These are phyloP conservation scores for Trichophyton rubrum DNA, from an alignment of 2,329 filamentous ascomycete species.

Conservation along the genomic window DNA sequence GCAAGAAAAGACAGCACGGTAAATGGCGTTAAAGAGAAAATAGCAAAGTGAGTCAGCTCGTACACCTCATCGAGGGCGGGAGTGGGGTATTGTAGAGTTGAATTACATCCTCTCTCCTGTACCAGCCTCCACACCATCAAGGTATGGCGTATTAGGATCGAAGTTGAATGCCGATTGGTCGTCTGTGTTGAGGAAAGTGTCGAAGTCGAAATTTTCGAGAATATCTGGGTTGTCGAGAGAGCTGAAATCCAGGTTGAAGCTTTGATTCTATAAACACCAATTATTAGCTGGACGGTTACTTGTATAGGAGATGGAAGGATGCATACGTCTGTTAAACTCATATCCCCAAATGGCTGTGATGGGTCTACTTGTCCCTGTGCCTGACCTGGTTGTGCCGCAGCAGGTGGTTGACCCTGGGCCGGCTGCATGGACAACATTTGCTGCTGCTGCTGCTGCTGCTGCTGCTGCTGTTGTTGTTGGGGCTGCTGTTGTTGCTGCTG, in stretches of 20 bases:
- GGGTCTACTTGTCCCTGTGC: constrained; percentile 20
- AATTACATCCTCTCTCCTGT: constrained; percentile 27
- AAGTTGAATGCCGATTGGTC: constrained; percentile 33
- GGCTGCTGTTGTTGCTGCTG: constrained; percentile 13
- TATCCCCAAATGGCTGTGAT: constrained; percentile 6
- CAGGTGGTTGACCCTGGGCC: not conserved
- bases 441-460: constrained; percentile 16
- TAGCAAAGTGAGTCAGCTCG: not conserved
- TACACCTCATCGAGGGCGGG: not conserved
- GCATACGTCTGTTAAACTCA: constrained; percentile 5
- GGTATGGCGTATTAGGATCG: constrained; percentile 29
- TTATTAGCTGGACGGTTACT: not conserved
- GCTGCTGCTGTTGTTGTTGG: constrained; percentile 19
- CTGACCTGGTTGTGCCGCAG: constrained; percentile 17
- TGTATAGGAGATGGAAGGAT: not conserved
- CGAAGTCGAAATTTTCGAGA: constrained; percentile 50
- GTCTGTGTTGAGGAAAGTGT: constrained; percentile 52
- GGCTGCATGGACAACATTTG: constrained; percentile 13
- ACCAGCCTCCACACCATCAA: constrained; percentile 34
- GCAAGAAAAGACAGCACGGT: constrained; percentile 3
- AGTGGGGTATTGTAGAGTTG: not conserved
- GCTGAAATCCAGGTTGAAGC: constrained; percentile 34
- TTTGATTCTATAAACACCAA: constrained; percentile 17
- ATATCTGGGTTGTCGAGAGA: constrained; percentile 36
- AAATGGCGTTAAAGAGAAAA: constrained; percentile 6